phyloP scores from a whole-genome alignment of 495 filamentous ascomycete species.

The Daldinia loculata region DNA sequence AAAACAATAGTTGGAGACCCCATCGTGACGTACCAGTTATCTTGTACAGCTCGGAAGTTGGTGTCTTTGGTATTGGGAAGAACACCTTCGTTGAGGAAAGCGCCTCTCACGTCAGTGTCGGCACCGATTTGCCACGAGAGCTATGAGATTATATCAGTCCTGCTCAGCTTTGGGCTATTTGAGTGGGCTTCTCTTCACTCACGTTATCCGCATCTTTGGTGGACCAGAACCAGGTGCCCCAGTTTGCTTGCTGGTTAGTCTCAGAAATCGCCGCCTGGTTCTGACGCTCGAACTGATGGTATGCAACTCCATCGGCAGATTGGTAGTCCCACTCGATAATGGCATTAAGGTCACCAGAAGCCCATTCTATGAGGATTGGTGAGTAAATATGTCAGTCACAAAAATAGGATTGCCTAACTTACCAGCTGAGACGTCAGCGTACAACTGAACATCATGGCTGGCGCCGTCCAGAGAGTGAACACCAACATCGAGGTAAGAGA shows the following conservation, averaged over 20 bases:
- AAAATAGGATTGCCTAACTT: slow-evolving; percentile 65
- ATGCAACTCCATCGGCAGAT: slow-evolving; percentile 50
- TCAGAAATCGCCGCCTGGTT: slow-evolving; percentile 75
- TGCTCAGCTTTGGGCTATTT: neutral
- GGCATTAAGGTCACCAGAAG: slow-evolving; percentile 52
- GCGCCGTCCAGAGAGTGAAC: slow-evolving; percentile 64
- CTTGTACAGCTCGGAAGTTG: slow-evolving; percentile 73
- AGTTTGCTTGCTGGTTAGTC: slow-evolving; percentile 76
- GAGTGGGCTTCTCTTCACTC: slow-evolving; percentile 33
- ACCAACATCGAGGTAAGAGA: slow-evolving; percentile 81
- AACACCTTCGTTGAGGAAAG: slow-evolving; percentile 69
- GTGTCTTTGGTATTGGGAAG: slow-evolving; percentile 72
- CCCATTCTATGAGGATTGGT: slow-evolving; percentile 51
- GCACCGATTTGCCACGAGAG: slow-evolving; percentile 71
- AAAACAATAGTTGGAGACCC: neutral
- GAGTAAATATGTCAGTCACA: slow-evolving; percentile 51
- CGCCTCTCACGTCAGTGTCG: slow-evolving; percentile 68
- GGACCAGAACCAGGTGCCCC: slow-evolving; percentile 82
- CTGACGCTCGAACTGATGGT: slow-evolving; percentile 66
- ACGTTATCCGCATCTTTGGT: slow-evolving; percentile 54
- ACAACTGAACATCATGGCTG: slow-evolving; percentile 75
- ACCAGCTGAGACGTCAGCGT: slow-evolving; percentile 87
- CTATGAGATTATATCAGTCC: slow-evolving; percentile 42
- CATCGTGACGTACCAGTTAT: slow-evolving; percentile 62
- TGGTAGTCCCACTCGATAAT: slow-evolving; percentile 53